Evolutionary conservation across 2,329 filamentous ascomycete genomes (phyloP).

Genomic region (Calonectria honghensis): DNA sequence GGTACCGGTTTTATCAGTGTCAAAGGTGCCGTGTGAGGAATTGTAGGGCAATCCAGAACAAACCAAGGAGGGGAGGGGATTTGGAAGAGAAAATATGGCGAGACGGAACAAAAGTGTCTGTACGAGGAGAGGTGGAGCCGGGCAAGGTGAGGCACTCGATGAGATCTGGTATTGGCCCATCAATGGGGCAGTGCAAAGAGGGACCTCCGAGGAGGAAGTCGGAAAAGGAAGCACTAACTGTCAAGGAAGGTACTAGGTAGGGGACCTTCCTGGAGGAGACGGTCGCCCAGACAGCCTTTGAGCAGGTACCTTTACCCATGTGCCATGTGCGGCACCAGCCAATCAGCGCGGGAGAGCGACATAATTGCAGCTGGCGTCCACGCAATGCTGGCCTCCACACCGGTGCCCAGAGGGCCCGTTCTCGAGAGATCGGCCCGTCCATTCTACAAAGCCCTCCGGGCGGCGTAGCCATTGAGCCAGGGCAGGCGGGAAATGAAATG

Average conservation of each 20-base stretch:
- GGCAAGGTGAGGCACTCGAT: constrained; percentile 21
- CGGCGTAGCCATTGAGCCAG: constrained; percentile 19
- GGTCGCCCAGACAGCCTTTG: constrained; percentile 31
- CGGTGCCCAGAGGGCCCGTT: constrained; percentile 30
- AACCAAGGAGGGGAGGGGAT: constrained; percentile 1
- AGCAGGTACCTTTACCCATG: constrained; percentile 7
- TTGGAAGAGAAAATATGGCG: constrained; percentile 9
- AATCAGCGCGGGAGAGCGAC: constrained; percentile 47
- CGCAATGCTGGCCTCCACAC: constrained; percentile 39
- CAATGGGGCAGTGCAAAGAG: constrained; percentile 38
- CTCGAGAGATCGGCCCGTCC: constrained; percentile 20
- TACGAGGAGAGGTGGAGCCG: constrained; percentile 21
- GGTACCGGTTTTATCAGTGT: background rate
- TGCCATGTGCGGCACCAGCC: constrained; percentile 26
- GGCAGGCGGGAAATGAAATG: constrained; percentile 2
- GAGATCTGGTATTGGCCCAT: constrained; percentile 24
- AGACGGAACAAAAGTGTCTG: constrained; percentile 22
- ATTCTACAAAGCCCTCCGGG: constrained; percentile 24
- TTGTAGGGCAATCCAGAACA: background rate
- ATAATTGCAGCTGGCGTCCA: constrained; percentile 27
- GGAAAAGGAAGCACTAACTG: constrained; percentile 33
- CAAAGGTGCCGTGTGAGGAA: background rate
- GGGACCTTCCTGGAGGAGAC: constrained; percentile 33
- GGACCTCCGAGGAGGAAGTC: constrained; percentile 23
- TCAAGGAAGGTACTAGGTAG: constrained; percentile 12